Conservation (phyloP, 148 eudicot genomes). For the Oxyria digyna region DNA sequence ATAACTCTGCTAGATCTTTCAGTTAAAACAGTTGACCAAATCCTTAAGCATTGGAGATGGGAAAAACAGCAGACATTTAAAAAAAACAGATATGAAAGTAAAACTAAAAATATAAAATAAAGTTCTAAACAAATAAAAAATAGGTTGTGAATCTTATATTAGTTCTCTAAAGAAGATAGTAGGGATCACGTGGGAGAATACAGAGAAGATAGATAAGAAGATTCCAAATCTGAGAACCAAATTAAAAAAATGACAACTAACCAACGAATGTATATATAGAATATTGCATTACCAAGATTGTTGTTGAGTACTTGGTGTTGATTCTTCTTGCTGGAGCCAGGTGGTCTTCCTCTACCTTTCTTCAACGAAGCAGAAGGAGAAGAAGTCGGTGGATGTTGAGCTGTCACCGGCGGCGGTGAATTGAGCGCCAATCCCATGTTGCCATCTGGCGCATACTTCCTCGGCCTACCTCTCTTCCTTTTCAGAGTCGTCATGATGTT, state of each 20-base stretch:
- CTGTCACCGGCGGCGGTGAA: conserved; percentile 5
- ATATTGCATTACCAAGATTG: background rate
- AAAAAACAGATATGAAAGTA: background rate
- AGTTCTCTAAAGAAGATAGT: background rate
- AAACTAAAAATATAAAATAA: background rate
- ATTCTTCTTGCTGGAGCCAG: conserved; percentile 27
- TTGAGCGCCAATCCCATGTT: conserved; percentile 13
- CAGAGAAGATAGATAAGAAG: background rate
- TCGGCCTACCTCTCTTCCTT: conserved; percentile 45
- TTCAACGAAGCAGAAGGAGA: conserved; percentile 9
- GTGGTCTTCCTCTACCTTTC: conserved; percentile 41
- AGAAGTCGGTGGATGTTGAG: conserved; percentile 7
- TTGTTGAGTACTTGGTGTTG: conserved; percentile 9
- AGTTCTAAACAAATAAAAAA: background rate
- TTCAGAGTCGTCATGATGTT: conserved; percentile 8
- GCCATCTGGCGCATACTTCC: conserved; percentile 37
- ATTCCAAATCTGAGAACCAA: background rate
- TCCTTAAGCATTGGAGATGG: background rate
- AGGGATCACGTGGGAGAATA: conserved; percentile 3
- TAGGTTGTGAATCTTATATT: background rate
- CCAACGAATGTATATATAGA: background rate
- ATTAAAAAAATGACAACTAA: background rate
- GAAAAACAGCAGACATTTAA: background rate
- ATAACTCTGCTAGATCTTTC: background rate
- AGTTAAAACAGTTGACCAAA: background rate